These are phyloP conservation scores for Hanseniaspora mollemarum DNA, from an alignment of 805 yeast genomes.

Conservation along the genomic window DNA sequence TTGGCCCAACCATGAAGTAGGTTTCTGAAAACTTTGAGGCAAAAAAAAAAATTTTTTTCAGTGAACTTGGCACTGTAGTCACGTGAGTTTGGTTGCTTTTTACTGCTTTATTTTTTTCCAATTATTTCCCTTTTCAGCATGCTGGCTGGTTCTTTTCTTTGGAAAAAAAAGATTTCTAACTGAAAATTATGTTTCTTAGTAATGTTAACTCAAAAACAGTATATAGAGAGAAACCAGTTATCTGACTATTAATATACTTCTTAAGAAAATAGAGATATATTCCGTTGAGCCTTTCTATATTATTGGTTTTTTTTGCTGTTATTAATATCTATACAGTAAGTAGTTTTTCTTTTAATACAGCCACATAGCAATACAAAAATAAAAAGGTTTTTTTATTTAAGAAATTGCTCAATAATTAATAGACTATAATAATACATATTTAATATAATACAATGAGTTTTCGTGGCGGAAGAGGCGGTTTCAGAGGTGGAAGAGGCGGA, in stretches of 20 bases:
- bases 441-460: slow-evolving; percentile 29
- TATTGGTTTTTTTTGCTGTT: neutral
- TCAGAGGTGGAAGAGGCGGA: slow-evolving; percentile 38
- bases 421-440: neutral
- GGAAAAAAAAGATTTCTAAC: neutral
- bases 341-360: no score
- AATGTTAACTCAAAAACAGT: neutral
- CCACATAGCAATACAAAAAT: neutral
- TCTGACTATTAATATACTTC: neutral
- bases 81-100: neutral
- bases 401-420: slow-evolving; percentile 2
- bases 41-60: neutral
- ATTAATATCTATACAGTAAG: no score
- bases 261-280: no score
- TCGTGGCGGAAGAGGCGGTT: slow-evolving; percentile 39
- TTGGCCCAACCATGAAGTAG: no score
- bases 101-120: neutral
- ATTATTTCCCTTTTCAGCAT: neutral
- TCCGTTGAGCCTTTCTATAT: neutral
- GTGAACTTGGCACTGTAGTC: neutral
- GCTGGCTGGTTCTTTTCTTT: neutral
- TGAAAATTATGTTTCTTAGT: no score
- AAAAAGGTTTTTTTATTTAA: no score
- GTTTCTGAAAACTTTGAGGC: neutral
- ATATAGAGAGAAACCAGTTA: neutral